These are phyloP conservation scores for Carex parvula DNA, from an alignment of 176 grass and related monocot genomes.

Conservation along the genomic window DNA sequence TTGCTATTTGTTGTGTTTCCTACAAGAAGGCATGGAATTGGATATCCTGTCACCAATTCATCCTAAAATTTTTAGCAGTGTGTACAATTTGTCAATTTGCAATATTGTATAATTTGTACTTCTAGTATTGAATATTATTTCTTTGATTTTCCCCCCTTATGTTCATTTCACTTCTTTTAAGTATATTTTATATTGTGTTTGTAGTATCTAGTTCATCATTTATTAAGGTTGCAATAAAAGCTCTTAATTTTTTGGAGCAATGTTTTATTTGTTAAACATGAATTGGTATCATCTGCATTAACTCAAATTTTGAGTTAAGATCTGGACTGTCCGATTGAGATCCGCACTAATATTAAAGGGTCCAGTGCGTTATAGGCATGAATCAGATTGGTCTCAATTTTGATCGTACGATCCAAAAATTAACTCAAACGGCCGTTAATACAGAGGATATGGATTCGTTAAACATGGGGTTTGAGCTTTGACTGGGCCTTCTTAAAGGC, in stretches of 20 bases:
- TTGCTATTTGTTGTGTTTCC: conserved; percentile 71
- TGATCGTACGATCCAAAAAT: too few species aligned
- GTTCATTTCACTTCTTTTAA: not conserved
- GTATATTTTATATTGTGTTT: not conserved
- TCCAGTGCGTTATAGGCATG: too few species aligned
- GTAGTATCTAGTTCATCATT: not conserved
- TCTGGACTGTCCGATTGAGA: too few species aligned
- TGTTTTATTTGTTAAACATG: not conserved
- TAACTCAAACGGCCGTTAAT: too few species aligned
- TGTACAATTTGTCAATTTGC: not conserved
- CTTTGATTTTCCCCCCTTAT: not conserved
- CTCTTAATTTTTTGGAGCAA: not conserved
- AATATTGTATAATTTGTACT: too few species aligned
- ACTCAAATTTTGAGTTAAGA: too few species aligned
- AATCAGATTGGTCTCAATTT: too few species aligned
- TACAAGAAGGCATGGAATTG: conserved; percentile 58
- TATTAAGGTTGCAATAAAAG: not conserved
- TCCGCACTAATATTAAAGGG: too few species aligned
- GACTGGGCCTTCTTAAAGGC: not conserved
- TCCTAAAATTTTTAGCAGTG: not conserved
- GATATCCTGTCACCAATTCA: conserved; percentile 45
- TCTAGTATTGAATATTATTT: not conserved
- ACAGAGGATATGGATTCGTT: not conserved
- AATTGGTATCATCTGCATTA: too few species aligned
- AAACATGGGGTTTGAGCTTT: not conserved